Evolutionary conservation across 305 asterid genomes (phyloP).

Genomic region (Withania somnifera): DNA sequence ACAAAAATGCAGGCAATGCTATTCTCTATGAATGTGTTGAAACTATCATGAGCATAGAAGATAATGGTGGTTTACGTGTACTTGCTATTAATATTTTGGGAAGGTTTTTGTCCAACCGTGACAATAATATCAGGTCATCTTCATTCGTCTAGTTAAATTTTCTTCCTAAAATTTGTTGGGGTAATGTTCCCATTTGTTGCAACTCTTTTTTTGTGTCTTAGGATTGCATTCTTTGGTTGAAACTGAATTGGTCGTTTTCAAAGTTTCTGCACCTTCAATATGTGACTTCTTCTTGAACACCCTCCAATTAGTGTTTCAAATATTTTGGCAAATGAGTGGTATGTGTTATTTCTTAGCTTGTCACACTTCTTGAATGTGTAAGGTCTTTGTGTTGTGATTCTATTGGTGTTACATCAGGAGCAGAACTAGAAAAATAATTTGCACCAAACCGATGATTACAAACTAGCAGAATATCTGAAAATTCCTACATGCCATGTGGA

Average conservation of each 20-base stretch:
- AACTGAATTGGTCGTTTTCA: background rate
- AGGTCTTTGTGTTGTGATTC: background rate
- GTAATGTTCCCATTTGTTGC: background rate
- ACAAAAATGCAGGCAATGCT: constrained; percentile 93
- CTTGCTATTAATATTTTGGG: constrained; percentile 97
- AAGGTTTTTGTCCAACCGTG: constrained; percentile 94
- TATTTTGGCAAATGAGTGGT: background rate
- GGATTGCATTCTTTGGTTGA: background rate
- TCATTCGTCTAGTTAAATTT: constrained; percentile 11
- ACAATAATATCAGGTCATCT: constrained; percentile 83
- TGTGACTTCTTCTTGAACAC: background rate
- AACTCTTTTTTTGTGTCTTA: background rate
- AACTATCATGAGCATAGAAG: constrained; percentile 88
- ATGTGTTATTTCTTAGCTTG: background rate
- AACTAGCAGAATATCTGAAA: background rate
- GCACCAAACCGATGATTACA: background rate
- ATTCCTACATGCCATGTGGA: background rate
- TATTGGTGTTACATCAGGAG: background rate
- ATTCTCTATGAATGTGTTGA: constrained; percentile 95
- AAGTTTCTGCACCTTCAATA: background rate
- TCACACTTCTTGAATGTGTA: background rate
- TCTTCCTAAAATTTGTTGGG: background rate
- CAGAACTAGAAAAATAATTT: background rate
- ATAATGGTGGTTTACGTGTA: constrained; percentile 87
- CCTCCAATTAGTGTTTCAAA: background rate